These are phyloP conservation scores for Lepiota brunneoincarnata DNA, from an alignment of 768 basidiomycete genomes.

Conservation along the genomic window DNA sequence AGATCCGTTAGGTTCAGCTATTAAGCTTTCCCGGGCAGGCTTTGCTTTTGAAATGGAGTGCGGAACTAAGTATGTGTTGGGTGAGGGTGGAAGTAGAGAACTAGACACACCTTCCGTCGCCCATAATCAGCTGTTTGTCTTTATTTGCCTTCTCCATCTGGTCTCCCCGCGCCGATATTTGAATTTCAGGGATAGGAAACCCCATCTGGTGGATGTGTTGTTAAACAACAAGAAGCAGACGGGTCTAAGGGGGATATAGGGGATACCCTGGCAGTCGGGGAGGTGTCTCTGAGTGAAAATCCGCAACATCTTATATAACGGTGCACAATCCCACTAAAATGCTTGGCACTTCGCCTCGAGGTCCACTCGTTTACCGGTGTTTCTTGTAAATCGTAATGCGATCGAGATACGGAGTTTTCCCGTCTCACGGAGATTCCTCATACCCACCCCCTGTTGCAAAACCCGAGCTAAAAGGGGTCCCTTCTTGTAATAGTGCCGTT, in stretches of 20 bases:
- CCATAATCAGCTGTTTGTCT: slow-evolving; percentile 19
- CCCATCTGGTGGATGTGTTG: not conserved
- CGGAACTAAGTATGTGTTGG: slow-evolving; percentile 5
- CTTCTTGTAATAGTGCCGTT: too few species aligned
- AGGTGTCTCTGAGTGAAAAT: not conserved
- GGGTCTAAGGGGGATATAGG: not conserved
- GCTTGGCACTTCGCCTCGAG: slow-evolving; percentile 1
- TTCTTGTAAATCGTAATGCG: not conserved
- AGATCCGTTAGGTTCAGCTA: not conserved
- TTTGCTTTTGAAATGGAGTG: not conserved
- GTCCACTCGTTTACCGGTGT: slow-evolving; percentile 1
- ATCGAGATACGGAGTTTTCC: not conserved
- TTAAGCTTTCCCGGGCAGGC: not conserved
- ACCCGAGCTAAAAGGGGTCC: too few species aligned
- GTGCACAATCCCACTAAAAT: not conserved
- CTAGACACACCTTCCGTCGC: slow-evolving; percentile 14
- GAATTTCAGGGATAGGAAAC: not conserved
- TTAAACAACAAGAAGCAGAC: not conserved
- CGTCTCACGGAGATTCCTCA: too few species aligned
- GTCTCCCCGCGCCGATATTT: slow-evolving; percentile 17
- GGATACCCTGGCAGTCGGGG: not conserved
- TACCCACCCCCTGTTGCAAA: too few species aligned
- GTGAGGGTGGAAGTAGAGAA: slow-evolving; percentile 12
- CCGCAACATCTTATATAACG: not conserved
- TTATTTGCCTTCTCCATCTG: slow-evolving; percentile 18